phyloP scores from a whole-genome alignment of 805 yeast species.

The Tetrapisispora nanseiensis region DNA sequence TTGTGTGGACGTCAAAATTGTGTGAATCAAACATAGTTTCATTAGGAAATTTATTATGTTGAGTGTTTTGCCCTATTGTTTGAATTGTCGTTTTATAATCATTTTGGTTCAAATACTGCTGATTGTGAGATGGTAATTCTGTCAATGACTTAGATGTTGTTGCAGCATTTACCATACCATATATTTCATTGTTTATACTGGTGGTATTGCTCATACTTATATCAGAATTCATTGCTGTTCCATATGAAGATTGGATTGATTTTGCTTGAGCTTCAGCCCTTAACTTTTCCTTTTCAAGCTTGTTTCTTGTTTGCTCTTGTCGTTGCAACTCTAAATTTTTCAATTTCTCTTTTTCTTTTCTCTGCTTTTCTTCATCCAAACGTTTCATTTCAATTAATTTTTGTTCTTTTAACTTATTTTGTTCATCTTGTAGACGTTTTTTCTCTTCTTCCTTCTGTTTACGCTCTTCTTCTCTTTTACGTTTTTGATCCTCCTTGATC shows the following conservation, averaged over 20 bases:
- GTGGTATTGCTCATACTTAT: neutral
- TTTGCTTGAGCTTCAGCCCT: neutral
- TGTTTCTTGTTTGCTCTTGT: neutral
- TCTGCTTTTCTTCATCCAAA: constrained; percentile 17
- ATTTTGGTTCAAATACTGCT: constrained; percentile 7
- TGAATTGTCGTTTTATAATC: neutral
- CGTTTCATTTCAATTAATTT: constrained; percentile 20
- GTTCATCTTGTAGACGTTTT: constrained; percentile 22
- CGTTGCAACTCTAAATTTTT: neutral
- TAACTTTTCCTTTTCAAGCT: neutral
- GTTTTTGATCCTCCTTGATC: constrained; percentile 32
- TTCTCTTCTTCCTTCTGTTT: constrained; percentile 25
- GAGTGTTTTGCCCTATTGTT: neutral
- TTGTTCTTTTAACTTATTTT: constrained; percentile 21
- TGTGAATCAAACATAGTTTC: neutral
- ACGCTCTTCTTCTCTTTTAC: constrained; percentile 32
- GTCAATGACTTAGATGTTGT: constrained; percentile 17
- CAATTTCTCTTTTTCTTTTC: constrained; percentile 12
- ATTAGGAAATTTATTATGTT: neutral
- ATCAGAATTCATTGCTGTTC: neutral
- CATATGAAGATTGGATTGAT: constrained; percentile 1
- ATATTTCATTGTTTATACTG: constrained; percentile 18
- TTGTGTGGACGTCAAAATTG: neutral
- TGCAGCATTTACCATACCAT: constrained; percentile 22
- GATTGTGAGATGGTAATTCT: constrained; percentile 15